phyloP scores from a whole-genome alignment of 2,329 filamentous ascomycete genomes.

The Trichoderma sp. region DNA sequence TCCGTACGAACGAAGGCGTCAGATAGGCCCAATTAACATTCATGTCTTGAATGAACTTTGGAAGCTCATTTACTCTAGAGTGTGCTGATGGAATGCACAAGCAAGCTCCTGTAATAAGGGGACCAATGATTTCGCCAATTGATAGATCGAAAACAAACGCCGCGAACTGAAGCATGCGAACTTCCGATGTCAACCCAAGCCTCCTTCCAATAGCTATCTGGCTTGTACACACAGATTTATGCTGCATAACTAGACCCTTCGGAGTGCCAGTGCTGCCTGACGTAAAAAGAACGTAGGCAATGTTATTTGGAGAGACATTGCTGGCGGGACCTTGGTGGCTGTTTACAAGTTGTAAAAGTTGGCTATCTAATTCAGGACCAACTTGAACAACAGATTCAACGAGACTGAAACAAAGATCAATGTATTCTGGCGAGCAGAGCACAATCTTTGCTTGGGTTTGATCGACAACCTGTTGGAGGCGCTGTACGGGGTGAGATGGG shows the following conservation, averaged over 20 bases:
- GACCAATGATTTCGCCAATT: conserved; percentile 17
- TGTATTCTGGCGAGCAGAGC: neutral
- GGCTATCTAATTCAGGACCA: neutral
- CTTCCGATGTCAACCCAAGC: neutral
- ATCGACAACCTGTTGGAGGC: neutral
- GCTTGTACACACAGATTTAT: conserved; percentile 18
- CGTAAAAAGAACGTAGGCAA: conserved; percentile 48
- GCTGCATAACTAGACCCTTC: conserved; percentile 38
- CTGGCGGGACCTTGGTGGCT: neutral
- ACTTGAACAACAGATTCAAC: neutral
- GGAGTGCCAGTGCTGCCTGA: conserved; percentile 53
- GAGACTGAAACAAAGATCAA: neutral
- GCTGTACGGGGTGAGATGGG: neutral
- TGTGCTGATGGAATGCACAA: conserved; percentile 27
- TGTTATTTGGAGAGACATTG: neutral
- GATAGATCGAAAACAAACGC: conserved; percentile 24
- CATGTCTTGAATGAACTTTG: neutral
- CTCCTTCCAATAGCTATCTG: neutral
- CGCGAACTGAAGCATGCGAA: conserved; percentile 23
- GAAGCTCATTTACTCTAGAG: conserved; percentile 16
- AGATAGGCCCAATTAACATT: neutral
- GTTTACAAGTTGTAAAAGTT: neutral
- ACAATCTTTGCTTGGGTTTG: neutral
- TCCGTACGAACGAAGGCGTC: conserved; percentile 6
- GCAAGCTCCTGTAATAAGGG: conserved; percentile 22